Percentiles rank a stretch among this genome's conserved stretches.
phyloP scores from a whole-genome alignment of 2,329 filamentous ascomycete genomes.

The Exophiala sp. region DNA sequence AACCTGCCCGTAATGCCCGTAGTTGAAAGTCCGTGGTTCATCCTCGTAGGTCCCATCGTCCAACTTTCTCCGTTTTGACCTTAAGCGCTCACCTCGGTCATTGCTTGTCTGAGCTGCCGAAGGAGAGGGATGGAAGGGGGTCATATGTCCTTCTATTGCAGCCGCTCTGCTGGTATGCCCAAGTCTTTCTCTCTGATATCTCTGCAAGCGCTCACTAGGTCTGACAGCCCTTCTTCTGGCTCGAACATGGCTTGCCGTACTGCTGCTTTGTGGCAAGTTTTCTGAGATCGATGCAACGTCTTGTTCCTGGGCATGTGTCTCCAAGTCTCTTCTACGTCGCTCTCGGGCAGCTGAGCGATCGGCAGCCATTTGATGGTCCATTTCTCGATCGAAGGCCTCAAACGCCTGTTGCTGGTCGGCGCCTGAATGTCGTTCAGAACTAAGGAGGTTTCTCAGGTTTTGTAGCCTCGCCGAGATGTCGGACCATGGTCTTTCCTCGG shows the following conservation, averaged over 20 bases:
- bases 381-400: constrained; percentile 40
- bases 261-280: constrained; percentile 8
- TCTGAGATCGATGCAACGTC: constrained; percentile 8
- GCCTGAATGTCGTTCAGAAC: constrained; percentile 35
- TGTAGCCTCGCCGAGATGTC: constrained; percentile 32
- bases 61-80: constrained; percentile 66
- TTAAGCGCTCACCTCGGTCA: constrained; percentile 42
- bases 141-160: constrained; percentile 4
- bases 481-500: constrained; percentile 21
- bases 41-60: constrained; percentile 58
- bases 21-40: constrained; percentile 60
- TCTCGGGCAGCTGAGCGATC: constrained; percentile 26
- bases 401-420: constrained; percentile 35
- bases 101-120: constrained; percentile 2
- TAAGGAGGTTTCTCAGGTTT: constrained; percentile 39
- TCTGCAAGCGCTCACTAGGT: constrained; percentile 29
- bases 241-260: constrained; percentile 22
- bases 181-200: constrained; percentile 23
- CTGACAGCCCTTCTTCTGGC: constrained; percentile 28
- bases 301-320: constrained; percentile 15
- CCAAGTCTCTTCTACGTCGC: constrained; percentile 19
- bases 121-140: constrained; percentile 8
- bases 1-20: constrained; percentile 83
- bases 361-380: constrained; percentile 31
- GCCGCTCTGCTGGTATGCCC: constrained; percentile 21